Evolutionary conservation across 2,329 filamentous ascomycete species (phyloP), one percentile per base, ranked within the genome.

Genomic region (Sclerotinia spermophila): DNA sequence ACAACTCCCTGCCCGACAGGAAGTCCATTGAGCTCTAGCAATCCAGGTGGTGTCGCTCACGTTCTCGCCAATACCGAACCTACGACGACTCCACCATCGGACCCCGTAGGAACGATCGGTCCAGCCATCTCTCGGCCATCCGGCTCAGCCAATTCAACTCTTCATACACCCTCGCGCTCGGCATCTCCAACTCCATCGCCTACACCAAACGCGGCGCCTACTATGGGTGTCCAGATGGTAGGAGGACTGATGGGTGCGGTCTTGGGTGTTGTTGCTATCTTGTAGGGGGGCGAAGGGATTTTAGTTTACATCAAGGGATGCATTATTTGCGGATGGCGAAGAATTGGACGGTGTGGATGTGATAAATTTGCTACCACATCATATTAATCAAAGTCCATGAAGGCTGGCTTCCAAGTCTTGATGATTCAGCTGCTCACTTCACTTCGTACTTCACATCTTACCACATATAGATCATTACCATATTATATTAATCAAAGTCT

Each of bases 231-330:
- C 6, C 42, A 56, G 59, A 56, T 69, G 45, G 40, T 68, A 2
- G 69, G 69, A 51, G 62, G 69, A 10, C 53, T 70, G 44, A 66
- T 56, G 24, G 69, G 62, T 15, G 40, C 40, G 21, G 24, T 60
- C 11, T 10, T 68, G 33, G 69, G 69, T 5, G 35, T 67, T 3
- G 69, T 70, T 5, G 69, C 53, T 55, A 7, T 62, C n/a, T 38
- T 70, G 33, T 70, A 44, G 27, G 11, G 38, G 10, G 17, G 17
- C 24, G 5, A 38, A 5, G 33, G 55, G 42, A 24, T 5, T 30
- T 53, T 19, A n/a, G 27, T 17, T 27, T n/a, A 8, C 27, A 13
- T 53, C 0, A 24, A 45, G 6, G 30, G 44, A 33, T 24, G 42
- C 13, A 19, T 3, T n/a, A 33, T 27, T 64, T 44, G 21, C 6